phyloP scores from a whole-genome alignment of 257 asterid species.

The Verbascum thapsus region DNA sequence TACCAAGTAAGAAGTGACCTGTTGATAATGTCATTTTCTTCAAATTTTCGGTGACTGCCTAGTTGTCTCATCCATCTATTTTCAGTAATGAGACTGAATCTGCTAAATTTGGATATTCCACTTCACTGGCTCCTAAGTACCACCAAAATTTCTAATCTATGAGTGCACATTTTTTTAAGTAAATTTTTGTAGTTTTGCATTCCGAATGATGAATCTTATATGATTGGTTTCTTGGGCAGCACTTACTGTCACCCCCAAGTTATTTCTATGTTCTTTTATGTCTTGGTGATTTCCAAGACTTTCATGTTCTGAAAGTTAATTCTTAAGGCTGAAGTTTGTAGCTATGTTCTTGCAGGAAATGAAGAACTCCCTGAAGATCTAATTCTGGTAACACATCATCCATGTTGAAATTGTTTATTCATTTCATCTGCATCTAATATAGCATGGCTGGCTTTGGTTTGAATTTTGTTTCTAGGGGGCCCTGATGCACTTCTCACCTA shows the following conservation, averaged over 20 bases:
- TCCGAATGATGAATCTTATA: constrained; percentile 24
- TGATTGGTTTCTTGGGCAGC: constrained; percentile 21
- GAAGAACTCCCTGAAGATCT: constrained; percentile 78
- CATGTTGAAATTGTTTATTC: too few relatives aligned
- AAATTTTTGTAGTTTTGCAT: neutral
- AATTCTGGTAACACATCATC: constrained; percentile 61
- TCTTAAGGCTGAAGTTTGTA: constrained; percentile 32
- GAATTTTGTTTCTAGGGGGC: constrained; percentile 20
- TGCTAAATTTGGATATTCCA: neutral
- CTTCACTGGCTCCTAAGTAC: constrained; percentile 11
- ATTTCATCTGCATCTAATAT: constrained; percentile 21
- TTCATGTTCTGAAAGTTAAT: constrained; percentile 23
- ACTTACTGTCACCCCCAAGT: constrained; percentile 16
- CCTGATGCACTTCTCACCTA: constrained; percentile 15
- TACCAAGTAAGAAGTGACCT: neutral
- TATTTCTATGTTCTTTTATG: neutral
- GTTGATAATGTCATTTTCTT: constrained; percentile 3
- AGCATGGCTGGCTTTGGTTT: constrained; percentile 29
- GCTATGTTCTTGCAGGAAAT: constrained; percentile 61
- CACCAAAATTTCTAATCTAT: neutral
- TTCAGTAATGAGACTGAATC: neutral
- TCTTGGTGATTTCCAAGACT: constrained; percentile 13
- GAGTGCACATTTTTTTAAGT: neutral
- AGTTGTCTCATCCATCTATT: neutral
- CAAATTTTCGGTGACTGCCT: neutral